These are phyloP conservation scores for Solanum bulbocastanum DNA, from an alignment of 257 asterid species.

Conservation along the genomic window DNA sequence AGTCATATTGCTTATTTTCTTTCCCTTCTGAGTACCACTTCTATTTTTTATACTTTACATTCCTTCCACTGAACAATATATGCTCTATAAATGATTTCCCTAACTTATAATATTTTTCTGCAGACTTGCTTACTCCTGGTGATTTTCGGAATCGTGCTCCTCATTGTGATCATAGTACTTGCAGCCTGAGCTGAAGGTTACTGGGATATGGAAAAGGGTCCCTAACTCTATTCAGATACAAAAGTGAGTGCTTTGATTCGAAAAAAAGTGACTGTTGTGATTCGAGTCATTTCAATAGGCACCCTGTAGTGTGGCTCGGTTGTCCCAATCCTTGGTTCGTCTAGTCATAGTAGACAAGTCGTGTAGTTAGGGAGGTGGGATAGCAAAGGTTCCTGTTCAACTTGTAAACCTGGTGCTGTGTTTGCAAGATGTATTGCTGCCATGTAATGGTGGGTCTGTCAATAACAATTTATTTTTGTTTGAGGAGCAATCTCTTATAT, in stretches of 20 bases:
- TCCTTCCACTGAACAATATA: neutral
- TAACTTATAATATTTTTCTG: neutral
- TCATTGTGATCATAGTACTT: slow-evolving; percentile 64
- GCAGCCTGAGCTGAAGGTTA: slow-evolving; percentile 34
- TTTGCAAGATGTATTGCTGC: neutral
- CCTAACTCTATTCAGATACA: neutral
- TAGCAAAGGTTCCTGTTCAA: neutral
- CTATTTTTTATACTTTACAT: neutral
- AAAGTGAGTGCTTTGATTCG: neutral
- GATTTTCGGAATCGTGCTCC: slow-evolving; percentile 72
- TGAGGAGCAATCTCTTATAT: neutral
- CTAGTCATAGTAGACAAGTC: neutral
- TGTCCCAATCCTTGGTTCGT: neutral
- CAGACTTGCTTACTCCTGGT: slow-evolving; percentile 85
- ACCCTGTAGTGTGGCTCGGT: neutral
- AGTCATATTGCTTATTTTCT: neutral
- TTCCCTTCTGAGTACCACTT: neutral
- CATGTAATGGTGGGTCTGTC: neutral
- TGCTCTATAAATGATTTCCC: neutral
- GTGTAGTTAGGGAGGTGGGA: neutral
- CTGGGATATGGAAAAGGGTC: neutral
- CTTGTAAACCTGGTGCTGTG: neutral
- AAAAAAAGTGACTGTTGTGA: neutral
- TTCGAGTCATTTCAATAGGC: neutral
- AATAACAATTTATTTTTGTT: neutral